Conservation (phyloP, 768 basidiomycete genomes). For the Lanmaoa rubissima region DNA sequence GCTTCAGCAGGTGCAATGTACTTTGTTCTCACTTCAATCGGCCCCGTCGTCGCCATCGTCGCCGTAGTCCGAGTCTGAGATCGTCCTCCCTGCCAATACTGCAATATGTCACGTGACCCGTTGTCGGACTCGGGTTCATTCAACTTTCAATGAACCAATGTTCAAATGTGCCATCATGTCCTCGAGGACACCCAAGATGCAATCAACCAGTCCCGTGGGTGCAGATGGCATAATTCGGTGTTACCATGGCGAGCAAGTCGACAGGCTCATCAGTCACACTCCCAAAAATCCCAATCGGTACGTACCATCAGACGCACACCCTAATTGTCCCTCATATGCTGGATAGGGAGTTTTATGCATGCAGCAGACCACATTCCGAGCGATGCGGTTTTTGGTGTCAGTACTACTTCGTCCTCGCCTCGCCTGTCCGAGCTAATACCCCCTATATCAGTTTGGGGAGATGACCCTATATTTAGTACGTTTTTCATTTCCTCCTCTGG, state of each 20-base stretch:
- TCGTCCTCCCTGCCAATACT: background rate
- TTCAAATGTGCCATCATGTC: background rate
- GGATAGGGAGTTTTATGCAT: constrained; percentile 13
- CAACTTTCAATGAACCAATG: background rate
- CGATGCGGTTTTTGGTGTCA: constrained; percentile 38
- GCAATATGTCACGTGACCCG: constrained; percentile 19
- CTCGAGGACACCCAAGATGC: constrained; percentile 1
- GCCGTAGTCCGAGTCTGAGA: background rate
- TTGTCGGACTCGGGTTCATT: background rate
- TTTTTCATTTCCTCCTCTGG: background rate
- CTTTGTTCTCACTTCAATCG: constrained; percentile 46
- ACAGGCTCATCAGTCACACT: constrained; percentile 30
- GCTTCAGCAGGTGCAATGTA: constrained; percentile 47
- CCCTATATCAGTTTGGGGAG: constrained; percentile 32
- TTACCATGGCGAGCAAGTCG: constrained; percentile 28
- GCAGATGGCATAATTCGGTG: constrained; percentile 36
- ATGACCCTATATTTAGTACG: constrained; percentile 24
- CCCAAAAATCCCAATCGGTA: constrained; percentile 37
- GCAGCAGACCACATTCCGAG: constrained; percentile 17
- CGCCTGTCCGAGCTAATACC: background rate
- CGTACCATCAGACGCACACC: background rate
- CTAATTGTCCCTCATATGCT: background rate
- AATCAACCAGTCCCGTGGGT: constrained; percentile 26
- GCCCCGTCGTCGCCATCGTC: constrained; percentile 4
- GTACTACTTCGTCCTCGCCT: background rate